These are phyloP conservation scores for Papiliotrema nemorosa DNA, from an alignment of 1,284 basidiomycete genomes.

Conservation along the genomic window DNA sequence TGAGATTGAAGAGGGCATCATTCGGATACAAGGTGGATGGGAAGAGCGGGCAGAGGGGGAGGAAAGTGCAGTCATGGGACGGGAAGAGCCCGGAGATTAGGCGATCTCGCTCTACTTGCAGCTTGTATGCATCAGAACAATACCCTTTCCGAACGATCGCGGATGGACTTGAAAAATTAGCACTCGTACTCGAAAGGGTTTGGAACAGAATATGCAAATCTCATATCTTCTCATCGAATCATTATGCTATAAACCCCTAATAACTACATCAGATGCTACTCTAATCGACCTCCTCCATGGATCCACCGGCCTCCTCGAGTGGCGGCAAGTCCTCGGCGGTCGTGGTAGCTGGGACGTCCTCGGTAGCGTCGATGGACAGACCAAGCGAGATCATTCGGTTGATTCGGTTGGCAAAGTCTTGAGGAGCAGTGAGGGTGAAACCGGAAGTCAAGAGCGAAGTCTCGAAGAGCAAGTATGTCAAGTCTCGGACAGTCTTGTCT, in stretches of 20 bases:
- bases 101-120: too few relatives aligned
- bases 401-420: constrained; percentile 92
- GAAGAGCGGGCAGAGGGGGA: constrained; percentile 41
- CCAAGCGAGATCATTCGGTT: constrained; percentile 89
- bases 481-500: constrained; percentile 96
- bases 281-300: constrained; percentile 55
- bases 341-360: constrained; percentile 30
- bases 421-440: constrained; percentile 93
- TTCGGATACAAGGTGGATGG: constrained; percentile 40
- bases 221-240: too few relatives aligned
- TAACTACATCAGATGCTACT: too few relatives aligned
- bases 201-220: too few relatives aligned
- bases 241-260: too few relatives aligned
- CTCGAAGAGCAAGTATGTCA: constrained; percentile 95
- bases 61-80: constrained; percentile 42
- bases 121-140: too few relatives aligned
- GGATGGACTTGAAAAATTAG: too few relatives aligned
- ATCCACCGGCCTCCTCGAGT: constrained; percentile 46
- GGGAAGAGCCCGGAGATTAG: constrained; percentile 40
- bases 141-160: too few relatives aligned
- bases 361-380: constrained; percentile 54
- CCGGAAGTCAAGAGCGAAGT: constrained; percentile 89
- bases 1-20: constrained; percentile 41
- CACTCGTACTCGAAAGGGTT: too few relatives aligned
- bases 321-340: constrained; percentile 36